A percentile compares a stretch with the other conserved stretches of the same genome.
These are phyloP conservation scores for Paulownia fortunei DNA, from an alignment of 257 asterid species.

Conservation along the genomic window DNA sequence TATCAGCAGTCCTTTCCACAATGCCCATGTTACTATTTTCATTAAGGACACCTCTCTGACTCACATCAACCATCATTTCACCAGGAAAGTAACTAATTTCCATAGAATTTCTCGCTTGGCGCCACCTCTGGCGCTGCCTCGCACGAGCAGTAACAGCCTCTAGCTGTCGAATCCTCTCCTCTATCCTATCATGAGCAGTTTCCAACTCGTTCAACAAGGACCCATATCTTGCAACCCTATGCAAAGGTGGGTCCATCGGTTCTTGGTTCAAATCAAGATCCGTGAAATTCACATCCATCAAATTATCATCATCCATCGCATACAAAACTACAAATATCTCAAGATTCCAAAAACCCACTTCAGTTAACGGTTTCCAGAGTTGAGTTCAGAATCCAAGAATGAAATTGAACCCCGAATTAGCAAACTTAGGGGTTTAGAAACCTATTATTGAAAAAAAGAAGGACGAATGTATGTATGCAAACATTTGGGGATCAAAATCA, in stretches of 20 bases:
- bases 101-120: slow-evolving; percentile 43
- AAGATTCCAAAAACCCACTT: slow-evolving; percentile 36
- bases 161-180: slow-evolving; percentile 80
- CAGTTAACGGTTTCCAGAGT: not conserved
- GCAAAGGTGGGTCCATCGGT: slow-evolving; percentile 52
- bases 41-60: slow-evolving; percentile 37
- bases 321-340: slow-evolving; percentile 22
- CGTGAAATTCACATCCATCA: slow-evolving; percentile 58
- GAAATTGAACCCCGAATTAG: slow-evolving; percentile 26
- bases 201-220: slow-evolving; percentile 63
- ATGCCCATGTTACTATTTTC: slow-evolving; percentile 32
- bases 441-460: slow-evolving; percentile 10
- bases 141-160: slow-evolving; percentile 80
- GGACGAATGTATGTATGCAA: not conserved
- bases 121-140: slow-evolving; percentile 76
- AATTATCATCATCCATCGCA: slow-evolving; percentile 59
- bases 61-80: slow-evolving; percentile 37
- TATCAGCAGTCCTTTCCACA: slow-evolving; percentile 41
- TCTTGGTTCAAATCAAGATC: slow-evolving; percentile 89
- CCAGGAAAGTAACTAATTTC: slow-evolving; percentile 37
- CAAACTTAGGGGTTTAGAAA: slow-evolving; percentile 31
- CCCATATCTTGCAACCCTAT: slow-evolving; percentile 50
- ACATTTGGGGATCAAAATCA: slow-evolving; percentile 31
- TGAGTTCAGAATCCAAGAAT: slow-evolving; percentile 26
- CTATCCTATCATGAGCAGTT: slow-evolving; percentile 65